Percentiles rank a stretch among this genome's conserved stretches.
phyloP scores from a whole-genome alignment of 176 grass and related monocot genomes.

The Oryza brachyantha region DNA sequence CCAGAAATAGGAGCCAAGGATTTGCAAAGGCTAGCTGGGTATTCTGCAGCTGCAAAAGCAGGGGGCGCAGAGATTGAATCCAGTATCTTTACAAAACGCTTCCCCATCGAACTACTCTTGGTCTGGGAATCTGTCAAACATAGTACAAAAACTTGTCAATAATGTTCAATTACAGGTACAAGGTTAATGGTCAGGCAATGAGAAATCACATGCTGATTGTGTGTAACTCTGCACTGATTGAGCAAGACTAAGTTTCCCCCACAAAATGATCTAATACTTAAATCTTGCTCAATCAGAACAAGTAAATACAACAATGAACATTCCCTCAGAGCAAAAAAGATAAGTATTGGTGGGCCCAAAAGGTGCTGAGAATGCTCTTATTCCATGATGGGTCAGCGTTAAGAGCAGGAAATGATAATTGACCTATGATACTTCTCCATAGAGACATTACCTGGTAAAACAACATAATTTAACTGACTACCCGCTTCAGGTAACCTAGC shows the following conservation, averaged over 20 bases:
- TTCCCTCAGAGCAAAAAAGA: neutral
- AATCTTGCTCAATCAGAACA: constrained; percentile 41
- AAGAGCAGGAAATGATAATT: constrained; percentile 11
- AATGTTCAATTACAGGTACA: constrained; percentile 21
- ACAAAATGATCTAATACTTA: constrained; percentile 24
- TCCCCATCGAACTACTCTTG: constrained; percentile 22
- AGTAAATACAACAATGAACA: constrained; percentile 36
- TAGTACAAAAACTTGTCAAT: constrained; percentile 33
- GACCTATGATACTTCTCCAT: constrained; percentile 15
- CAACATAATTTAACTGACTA: constrained; percentile 62
- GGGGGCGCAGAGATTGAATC: constrained; percentile 75
- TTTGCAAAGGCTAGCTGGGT: constrained; percentile 40
- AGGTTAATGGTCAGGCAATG: neutral
- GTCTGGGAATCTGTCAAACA: constrained; percentile 42
- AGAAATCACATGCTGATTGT: constrained; percentile 19
- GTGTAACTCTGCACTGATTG: constrained; percentile 24
- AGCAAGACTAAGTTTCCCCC: constrained; percentile 34
- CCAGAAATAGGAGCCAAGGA: constrained; percentile 44
- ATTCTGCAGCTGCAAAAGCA: constrained; percentile 77
- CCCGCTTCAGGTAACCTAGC: constrained; percentile 63
- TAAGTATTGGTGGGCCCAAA: too few species aligned
- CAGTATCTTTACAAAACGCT: constrained; percentile 62
- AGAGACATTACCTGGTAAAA: constrained; percentile 69
- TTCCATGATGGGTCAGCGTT: constrained; percentile 14
- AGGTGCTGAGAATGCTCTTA: neutral